phyloP scores from a whole-genome alignment of 805 yeast genomes.

The Isabelozyma rhagii region DNA sequence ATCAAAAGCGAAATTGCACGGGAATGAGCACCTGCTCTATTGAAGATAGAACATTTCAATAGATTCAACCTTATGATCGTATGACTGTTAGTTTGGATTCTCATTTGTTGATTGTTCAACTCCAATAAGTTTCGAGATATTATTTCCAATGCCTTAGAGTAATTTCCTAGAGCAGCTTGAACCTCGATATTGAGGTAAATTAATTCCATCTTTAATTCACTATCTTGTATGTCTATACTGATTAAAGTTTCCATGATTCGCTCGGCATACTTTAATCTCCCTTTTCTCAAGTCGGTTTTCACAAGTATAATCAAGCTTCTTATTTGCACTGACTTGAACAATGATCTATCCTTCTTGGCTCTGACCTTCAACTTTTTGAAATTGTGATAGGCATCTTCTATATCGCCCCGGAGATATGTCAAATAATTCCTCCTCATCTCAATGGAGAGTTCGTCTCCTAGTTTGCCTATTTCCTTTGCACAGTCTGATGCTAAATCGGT shows the following conservation, averaged over 20 bases:
- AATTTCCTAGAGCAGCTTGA: constrained; percentile 29
- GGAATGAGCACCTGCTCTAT: constrained; percentile 41
- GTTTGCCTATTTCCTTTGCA: constrained; percentile 28
- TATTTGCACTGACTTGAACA: constrained; percentile 40
- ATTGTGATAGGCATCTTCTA: constrained; percentile 34
- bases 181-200: constrained; percentile 23
- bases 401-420: constrained; percentile 35
- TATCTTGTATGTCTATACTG: constrained; percentile 26
- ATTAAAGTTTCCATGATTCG: constrained; percentile 28
- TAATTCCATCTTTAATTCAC: constrained; percentile 28
- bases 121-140: constrained; percentile 18
- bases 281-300: constrained; percentile 33
- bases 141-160: constrained; percentile 21
- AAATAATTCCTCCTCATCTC: constrained; percentile 38
- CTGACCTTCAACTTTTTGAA: constrained; percentile 27
- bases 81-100: constrained; percentile 29
- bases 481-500: constrained; percentile 44
- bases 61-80: constrained; percentile 47
- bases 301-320: constrained; percentile 38
- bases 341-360: constrained; percentile 29
- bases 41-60: constrained; percentile 44
- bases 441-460: constrained; percentile 38
- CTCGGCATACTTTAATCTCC: constrained; percentile 31
- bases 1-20: constrained; percentile 50
- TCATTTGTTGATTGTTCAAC: constrained; percentile 15